Conservation (phyloP, 345 rosid species). For the Mercurialis annua region DNA sequence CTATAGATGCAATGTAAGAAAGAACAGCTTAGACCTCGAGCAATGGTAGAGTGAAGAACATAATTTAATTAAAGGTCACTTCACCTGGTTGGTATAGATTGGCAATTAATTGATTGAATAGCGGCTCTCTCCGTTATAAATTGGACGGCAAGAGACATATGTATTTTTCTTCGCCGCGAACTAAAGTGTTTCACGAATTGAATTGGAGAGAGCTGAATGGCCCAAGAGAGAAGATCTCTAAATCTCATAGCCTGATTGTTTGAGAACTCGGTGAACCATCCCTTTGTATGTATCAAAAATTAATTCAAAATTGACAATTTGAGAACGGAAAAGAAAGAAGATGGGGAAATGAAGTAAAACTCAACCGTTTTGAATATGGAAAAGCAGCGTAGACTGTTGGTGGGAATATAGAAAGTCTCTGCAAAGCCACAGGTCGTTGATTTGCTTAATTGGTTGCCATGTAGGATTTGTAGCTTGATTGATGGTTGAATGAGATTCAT, state of each 20-base stretch:
- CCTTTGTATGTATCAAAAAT: too few species aligned
- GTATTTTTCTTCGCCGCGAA: conserved; percentile 19
- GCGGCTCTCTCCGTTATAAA: conserved; percentile 67
- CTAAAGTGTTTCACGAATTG: conserved; percentile 46
- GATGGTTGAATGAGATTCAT: conserved; percentile 5
- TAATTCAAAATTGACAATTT: conserved; percentile 5
- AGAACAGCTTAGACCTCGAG: too few species aligned
- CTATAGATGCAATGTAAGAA: conserved; percentile 32
- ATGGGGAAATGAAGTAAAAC: conserved; percentile 1
- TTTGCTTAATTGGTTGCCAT: conserved; percentile 54
- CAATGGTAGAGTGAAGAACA: too few species aligned
- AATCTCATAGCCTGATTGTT: conserved; percentile 96
- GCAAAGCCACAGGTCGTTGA: conserved; percentile 69
- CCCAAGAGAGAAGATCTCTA: conserved; percentile 85
- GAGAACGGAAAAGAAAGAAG: background rate
- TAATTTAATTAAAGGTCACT: conserved; percentile 42
- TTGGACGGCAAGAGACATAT: conserved; percentile 45
- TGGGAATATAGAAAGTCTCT: conserved; percentile 56
- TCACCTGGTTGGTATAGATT: conserved; percentile 80
- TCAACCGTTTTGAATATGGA: conserved; percentile 58
- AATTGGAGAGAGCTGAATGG: conserved; percentile 45
- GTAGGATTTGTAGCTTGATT: conserved; percentile 8
- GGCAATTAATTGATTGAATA: conserved; percentile 76
- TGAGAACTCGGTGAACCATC: conserved; percentile 73
- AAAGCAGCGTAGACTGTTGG: conserved; percentile 52